Evolutionary conservation across 169 alveolate genomes (phyloP).

Genomic region (Plasmodium gallinaceum): DNA sequence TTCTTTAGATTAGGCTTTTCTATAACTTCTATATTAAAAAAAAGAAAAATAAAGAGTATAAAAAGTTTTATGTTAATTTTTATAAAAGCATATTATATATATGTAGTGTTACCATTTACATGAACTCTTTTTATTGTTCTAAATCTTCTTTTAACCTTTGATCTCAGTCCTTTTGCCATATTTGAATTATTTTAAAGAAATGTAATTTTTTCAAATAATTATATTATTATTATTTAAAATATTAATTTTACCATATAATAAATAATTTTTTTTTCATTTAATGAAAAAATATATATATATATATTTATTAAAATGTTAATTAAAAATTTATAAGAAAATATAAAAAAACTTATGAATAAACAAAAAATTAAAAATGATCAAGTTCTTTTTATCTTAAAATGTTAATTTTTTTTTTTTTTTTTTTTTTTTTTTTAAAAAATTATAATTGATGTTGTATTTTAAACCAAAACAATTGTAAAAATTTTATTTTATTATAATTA

Average conservation of each 20-base stretch:
- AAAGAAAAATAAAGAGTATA: constrained; percentile 10
- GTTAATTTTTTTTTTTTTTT: too few species aligned
- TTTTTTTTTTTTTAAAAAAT: too few species aligned
- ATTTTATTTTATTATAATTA: too few species aligned
- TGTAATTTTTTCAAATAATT: neutral
- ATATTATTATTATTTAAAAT: neutral
- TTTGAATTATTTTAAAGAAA: neutral
- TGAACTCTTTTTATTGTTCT: constrained; percentile 85
- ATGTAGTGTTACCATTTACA: constrained; percentile 77
- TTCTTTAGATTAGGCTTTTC: constrained; percentile 48
- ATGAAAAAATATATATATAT: neutral
- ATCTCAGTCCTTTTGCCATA: constrained; percentile 87
- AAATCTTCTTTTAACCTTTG: constrained; percentile 86
- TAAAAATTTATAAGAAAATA: neutral
- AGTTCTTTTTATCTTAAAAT: too few species aligned
- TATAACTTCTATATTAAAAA: constrained; percentile 27
- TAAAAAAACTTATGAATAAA: too few species aligned
- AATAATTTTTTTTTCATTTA: neutral
- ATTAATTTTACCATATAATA: neutral
- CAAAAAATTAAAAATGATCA: too few species aligned
- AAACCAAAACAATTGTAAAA: too few species aligned
- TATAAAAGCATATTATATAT: neutral
- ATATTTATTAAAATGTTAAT: neutral
- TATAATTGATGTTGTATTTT: too few species aligned
- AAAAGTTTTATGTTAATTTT: constrained; percentile 8